Conservation (phyloP, 225 moss, liverwort and hornwort species). For the Asterella californica region DNA sequence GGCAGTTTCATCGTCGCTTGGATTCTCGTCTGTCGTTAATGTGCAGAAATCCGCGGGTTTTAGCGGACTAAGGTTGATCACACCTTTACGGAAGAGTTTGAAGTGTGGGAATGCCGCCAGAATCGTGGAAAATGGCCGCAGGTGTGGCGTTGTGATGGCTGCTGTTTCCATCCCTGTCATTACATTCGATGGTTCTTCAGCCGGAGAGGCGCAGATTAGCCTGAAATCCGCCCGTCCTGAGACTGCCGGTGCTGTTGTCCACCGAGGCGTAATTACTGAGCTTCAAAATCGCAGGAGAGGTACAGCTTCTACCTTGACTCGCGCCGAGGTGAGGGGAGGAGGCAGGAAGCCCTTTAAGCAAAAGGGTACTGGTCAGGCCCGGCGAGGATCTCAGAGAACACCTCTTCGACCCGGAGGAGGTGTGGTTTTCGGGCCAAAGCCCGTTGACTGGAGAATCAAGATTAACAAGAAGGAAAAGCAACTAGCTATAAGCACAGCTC, state of each 20-base stretch:
- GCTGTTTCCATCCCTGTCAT: slow-evolving; percentile 63
- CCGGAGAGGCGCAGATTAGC: slow-evolving; percentile 60
- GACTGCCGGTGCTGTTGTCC: slow-evolving; percentile 77
- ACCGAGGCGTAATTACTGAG: slow-evolving; percentile 77
- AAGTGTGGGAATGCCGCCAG: background rate
- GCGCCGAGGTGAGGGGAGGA: slow-evolving; percentile 80
- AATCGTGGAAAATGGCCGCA: background rate
- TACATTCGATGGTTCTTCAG: slow-evolving; percentile 58
- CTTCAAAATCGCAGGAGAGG: slow-evolving; percentile 76
- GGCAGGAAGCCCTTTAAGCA: slow-evolving; percentile 87
- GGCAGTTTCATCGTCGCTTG: background rate
- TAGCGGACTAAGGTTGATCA: slow-evolving; percentile 10
- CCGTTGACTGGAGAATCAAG: slow-evolving; percentile 88
- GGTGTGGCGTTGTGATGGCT: background rate
- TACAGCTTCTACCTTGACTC: slow-evolving; percentile 75
- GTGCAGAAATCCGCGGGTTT: slow-evolving; percentile 9
- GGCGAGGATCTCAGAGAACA: slow-evolving; percentile 75
- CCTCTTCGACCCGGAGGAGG: slow-evolving; percentile 93
- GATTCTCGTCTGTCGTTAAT: background rate
- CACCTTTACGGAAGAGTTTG: background rate
- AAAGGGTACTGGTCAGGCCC: slow-evolving; percentile 76
- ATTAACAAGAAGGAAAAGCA: slow-evolving; percentile 92
- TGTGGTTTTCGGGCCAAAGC: slow-evolving; percentile 85
- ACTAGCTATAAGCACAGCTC: slow-evolving; percentile 80
- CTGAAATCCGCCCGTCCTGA: slow-evolving; percentile 63